Percentiles rank a stretch among this genome's conserved stretches.
Evolutionary conservation across 106 monocot species (phyloP).

Genomic region (Ottelia alismoides): DNA sequence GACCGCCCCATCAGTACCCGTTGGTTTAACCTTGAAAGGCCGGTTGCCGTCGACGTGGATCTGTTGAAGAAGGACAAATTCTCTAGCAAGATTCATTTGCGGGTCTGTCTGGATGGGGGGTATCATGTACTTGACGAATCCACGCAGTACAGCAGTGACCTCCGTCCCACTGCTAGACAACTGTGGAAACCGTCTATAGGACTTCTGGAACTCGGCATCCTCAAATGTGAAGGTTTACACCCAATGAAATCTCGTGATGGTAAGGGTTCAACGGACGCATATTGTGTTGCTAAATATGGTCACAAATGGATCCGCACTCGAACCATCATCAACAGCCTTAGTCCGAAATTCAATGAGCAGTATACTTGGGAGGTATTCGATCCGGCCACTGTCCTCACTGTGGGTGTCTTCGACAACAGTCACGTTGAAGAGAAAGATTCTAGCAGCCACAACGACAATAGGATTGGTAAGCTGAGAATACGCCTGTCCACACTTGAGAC

Average conservation of each 20-base stretch:
- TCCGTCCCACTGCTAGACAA: conserved; percentile 50
- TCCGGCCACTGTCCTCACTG: conserved; percentile 45
- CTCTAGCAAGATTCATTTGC: conserved; percentile 31
- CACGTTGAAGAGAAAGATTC: conserved; percentile 19
- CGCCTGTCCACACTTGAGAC: conserved; percentile 62
- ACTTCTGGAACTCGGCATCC: conserved; percentile 52
- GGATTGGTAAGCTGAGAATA: conserved; percentile 58
- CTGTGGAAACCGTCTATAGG: conserved; percentile 61
- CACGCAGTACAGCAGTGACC: conserved; percentile 55
- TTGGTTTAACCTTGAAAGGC: conserved; percentile 46
- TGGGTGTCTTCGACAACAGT: conserved; percentile 53
- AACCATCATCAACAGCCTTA: conserved; percentile 38
- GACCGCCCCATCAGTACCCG: conserved; percentile 14
- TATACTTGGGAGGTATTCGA: conserved; percentile 76
- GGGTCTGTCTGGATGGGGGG: conserved; percentile 53
- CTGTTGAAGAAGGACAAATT: conserved; percentile 42
- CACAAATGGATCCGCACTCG: conserved; percentile 70
- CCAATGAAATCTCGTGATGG: conserved; percentile 42
- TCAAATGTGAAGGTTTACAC: conserved; percentile 30
- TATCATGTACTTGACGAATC: conserved; percentile 70
- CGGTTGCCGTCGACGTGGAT: conserved; percentile 27
- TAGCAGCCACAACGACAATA: conserved; percentile 16
- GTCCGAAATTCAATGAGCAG: conserved; percentile 56
- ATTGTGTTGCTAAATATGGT: conserved; percentile 74
- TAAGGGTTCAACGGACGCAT: conserved; percentile 42